A percentile compares a stretch with the other conserved stretches of the same genome.
phyloP scores from a whole-genome alignment of 129 eudicot species.

The Lactuca saligna region DNA sequence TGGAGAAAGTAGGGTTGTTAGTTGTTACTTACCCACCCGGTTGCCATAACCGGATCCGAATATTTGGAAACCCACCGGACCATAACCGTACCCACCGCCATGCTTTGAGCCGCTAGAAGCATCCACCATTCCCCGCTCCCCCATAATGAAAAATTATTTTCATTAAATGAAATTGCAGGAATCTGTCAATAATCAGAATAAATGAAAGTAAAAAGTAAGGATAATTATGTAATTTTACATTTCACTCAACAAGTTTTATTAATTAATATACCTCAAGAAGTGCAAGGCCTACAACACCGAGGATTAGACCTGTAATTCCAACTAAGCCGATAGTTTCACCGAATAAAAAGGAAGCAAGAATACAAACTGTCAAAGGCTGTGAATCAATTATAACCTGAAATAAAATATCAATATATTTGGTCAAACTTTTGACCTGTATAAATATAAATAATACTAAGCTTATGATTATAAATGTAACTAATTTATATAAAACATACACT shows the following conservation, averaged over 20 bases:
- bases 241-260: constrained; percentile 1
- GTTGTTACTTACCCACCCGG: constrained; percentile 83
- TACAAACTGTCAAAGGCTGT: constrained; percentile 92
- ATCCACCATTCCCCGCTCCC: constrained; percentile 99
- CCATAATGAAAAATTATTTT: constrained; percentile 74
- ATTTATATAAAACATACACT: constrained; percentile 62
- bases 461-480: background rate
- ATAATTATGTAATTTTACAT: background rate
- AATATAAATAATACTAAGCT: background rate
- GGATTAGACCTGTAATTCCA: constrained; percentile 88
- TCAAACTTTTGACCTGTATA: constrained; percentile 14
- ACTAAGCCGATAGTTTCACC: constrained; percentile 83
- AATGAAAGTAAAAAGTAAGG: background rate
- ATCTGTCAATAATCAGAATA: constrained; percentile 42
- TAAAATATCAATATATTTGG: constrained; percentile 5
- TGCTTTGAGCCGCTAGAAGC: constrained; percentile 99
- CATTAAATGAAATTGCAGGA: constrained; percentile 64
- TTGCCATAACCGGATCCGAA: constrained; percentile 97
- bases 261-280: constrained; percentile 81
- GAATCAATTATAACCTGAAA: constrained; percentile 98
- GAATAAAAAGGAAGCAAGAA: constrained; percentile 77
- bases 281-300: constrained; percentile 88
- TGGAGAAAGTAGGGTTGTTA: background rate
- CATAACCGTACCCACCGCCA: constrained; percentile 99
- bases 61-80: constrained; percentile 98